Evolutionary conservation across 225 moss, liverwort and hornwort genomes (phyloP), one percentile per base, ranked within the genome.

Genomic region (Physcomitrellopsis africana): DNA sequence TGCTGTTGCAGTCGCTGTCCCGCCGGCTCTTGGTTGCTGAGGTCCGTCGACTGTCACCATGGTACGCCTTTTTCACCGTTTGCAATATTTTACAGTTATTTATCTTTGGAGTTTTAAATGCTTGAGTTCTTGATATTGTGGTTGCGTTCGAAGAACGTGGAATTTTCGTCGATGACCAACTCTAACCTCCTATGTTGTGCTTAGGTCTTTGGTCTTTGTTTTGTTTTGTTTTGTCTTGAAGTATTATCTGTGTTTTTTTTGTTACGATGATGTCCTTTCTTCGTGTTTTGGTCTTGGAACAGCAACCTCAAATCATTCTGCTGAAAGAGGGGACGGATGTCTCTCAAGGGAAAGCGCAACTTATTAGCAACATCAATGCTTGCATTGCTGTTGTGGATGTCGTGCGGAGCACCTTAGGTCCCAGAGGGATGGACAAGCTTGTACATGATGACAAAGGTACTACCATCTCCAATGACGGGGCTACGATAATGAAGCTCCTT

Each of bases 361-460:
- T 99, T 11, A 95, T 99, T 69, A 99, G 97, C 80, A 99, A 99
- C 79, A 99, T 99, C 87, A 99, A 99, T 86, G 97, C 97, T 0
- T 99, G 97, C 78, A 90, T 99, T 77, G 97, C 97, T 16, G 93
- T 99, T 69, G 97, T 99, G 19, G 97, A 99, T 73, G 94, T 93
- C 15, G 94, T 99, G 69, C 93, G 97, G 48, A 90, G 89, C 19
- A 94, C 97, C 19, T 79, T 99, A 14, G 97, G 97, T 0, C 97
- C 97, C 19, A 89, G 97, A 0, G 97, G 97, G 41, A 99, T 99
- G 97, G 97, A 99, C 83, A 99, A 99, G 81, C 85, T 99, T 55
- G 93, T 99, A 19, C 94, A 99, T 57, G 86, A 88, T 27, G 94
- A 94, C 11, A 99, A 89, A 72, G 97, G 97, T 12, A 99, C 97